Base-by-base conservation (phyloP, 768 basidiomycete genomes). In the Austroboletus eburneus region DNA sequence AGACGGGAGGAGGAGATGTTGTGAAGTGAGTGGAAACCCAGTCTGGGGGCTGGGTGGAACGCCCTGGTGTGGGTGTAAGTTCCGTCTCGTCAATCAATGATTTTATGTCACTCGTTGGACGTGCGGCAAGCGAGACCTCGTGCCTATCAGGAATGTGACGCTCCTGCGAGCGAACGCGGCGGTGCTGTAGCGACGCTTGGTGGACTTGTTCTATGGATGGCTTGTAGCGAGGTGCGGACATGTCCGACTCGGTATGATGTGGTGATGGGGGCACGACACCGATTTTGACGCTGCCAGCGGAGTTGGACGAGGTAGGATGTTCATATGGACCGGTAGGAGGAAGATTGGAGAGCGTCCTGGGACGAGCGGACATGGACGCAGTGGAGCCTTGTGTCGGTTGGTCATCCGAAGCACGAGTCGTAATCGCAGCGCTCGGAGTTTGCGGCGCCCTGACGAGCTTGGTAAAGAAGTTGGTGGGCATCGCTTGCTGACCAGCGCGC, bases 71-170 rank as follows among this genome's bases (percentile, higher is more conserved):
- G 24, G 64, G 66, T 0, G 66, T 68, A 27, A 57, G 54, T 9
- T 66, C 54, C 7, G 51, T 50, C 7, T 68, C 64, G 27, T 66
- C 64, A 9, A 49, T 29, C 5, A 52, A 16, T 4, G 34, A 18
- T 2, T 38, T 49, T 44, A 56, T 49, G 47, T 62, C 64, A 52
- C 57, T 49, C 4, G 57, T 40, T 0, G 64, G 49, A 33, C 66
- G 64, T 4, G 64, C 64, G 5, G 66, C 66, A 48, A 66, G 59
- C 18, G 64, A 66, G 27, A 66, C 44, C 46, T 63, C 66, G 48
- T 66, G 66, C 42, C 64, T 55, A n/a, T 66, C 54, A 8, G 38
- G 64, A 18, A 67, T 56, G 27, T 57, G 46, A 21, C 59, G 52
- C 14, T 54, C 64, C 40, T 67, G 64, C 3, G 66, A 66, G 21